phyloP scores from a whole-genome alignment of 306 rosid genomes.

The Oxytropis ochrocephala region DNA sequence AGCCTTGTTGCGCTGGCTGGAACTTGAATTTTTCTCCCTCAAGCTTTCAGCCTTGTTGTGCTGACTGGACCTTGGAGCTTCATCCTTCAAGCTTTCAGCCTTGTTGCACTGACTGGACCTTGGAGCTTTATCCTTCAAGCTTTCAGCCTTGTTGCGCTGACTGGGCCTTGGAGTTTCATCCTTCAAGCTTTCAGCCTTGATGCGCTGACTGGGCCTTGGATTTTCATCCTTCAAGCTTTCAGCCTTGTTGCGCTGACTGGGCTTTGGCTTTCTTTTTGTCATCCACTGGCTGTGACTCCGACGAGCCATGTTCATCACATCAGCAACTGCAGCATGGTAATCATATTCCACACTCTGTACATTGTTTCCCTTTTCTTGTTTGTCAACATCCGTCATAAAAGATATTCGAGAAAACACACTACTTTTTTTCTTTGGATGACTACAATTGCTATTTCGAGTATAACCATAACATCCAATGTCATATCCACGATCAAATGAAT shows the following conservation, averaged over 20 bases:
- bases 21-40: slow-evolving; percentile 20
- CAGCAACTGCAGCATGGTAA: slow-evolving; percentile 33
- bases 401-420: slow-evolving; percentile 49
- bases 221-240: slow-evolving; percentile 23
- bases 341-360: neutral
- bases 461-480: slow-evolving; percentile 23
- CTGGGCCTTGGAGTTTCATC: slow-evolving; percentile 12
- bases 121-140: slow-evolving; percentile 5
- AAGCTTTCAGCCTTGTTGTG: slow-evolving; percentile 17
- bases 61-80: slow-evolving; percentile 10
- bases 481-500: slow-evolving; percentile 15
- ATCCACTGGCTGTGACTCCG: slow-evolving; percentile 14
- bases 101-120: slow-evolving; percentile 8
- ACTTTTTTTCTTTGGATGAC: slow-evolving; percentile 19
- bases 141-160: slow-evolving; percentile 15
- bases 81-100: slow-evolving; percentile 18
- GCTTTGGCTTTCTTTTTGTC: slow-evolving; percentile 26
- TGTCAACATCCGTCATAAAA: slow-evolving; percentile 18
- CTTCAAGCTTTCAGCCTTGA: slow-evolving; percentile 20
- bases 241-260: neutral
- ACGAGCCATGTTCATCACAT: slow-evolving; percentile 43
- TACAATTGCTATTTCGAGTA: slow-evolving; percentile 13
- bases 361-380: neutral
- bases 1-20: neutral
- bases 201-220: slow-evolving; percentile 9